Evolutionary conservation across 2,329 filamentous ascomycete genomes (phyloP).

Genomic region (Leptographium flavum): DNA sequence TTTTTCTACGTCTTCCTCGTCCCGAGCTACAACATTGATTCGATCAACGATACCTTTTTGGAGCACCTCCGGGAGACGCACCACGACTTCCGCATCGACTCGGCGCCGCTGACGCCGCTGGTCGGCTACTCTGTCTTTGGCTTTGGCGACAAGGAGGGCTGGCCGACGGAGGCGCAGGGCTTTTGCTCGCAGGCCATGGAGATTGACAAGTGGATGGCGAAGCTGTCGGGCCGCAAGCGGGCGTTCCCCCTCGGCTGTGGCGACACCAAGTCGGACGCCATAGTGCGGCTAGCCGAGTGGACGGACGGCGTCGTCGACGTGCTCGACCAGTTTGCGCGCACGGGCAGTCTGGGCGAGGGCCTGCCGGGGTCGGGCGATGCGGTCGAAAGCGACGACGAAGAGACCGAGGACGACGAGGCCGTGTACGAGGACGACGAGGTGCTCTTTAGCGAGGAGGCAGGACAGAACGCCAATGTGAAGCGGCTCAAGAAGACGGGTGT

Average conservation of each 20-base stretch:
- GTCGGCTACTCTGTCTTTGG: constrained; percentile 90
- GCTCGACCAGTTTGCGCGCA: constrained; percentile 47
- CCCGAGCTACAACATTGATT: constrained; percentile 92
- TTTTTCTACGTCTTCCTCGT: constrained; percentile 75
- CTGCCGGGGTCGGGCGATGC: constrained; percentile 71
- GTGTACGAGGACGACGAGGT: constrained; percentile 57
- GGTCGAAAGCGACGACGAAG: constrained; percentile 71
- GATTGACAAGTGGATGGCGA: constrained; percentile 94
- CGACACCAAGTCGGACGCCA: constrained; percentile 60
- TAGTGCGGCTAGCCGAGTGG: constrained; percentile 62
- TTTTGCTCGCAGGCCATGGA: constrained; percentile 89
- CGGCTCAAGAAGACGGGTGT: constrained; percentile 29
- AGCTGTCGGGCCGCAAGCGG: constrained; percentile 70
- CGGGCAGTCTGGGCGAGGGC: constrained; percentile 45
- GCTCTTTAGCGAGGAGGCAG: constrained; percentile 30
- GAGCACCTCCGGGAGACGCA: constrained; percentile 84
- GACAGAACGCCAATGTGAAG: constrained; percentile 18
- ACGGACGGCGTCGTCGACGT: constrained; percentile 57
- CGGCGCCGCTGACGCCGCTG: constrained; percentile 60
- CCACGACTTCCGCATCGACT: constrained; percentile 93
- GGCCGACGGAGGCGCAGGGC: constrained; percentile 80
- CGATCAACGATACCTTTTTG: constrained; percentile 74
- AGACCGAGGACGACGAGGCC: constrained; percentile 46
- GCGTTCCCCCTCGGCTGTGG: constrained; percentile 82
- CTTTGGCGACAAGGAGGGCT: constrained; percentile 79